Evolutionary conservation across 2,329 filamentous ascomycete species (phyloP).

Genomic region (Coniochaeta sp.): DNA sequence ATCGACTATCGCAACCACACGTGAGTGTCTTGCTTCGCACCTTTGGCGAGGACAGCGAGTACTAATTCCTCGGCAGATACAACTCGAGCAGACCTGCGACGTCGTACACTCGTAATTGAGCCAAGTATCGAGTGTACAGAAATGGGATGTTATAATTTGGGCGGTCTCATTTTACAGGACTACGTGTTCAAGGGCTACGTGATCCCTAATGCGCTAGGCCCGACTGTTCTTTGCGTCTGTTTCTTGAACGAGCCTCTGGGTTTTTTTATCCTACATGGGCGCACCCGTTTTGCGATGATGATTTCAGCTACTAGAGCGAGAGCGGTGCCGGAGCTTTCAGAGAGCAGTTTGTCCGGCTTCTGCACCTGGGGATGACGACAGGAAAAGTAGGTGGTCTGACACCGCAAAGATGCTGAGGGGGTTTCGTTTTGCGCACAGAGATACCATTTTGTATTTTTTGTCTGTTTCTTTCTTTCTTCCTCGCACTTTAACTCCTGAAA

Average conservation of each 20-base stretch:
- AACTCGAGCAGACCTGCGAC: background rate
- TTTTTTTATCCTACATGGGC: no score
- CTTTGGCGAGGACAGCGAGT: background rate
- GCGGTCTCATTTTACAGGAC: background rate
- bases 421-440: background rate
- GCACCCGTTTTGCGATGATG: no score
- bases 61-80: background rate
- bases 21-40: background rate
- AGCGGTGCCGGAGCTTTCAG: no score
- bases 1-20: slow-evolving; percentile 5
- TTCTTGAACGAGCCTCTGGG: no score
- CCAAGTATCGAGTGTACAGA: no score
- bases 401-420: background rate
- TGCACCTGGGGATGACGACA: no score
- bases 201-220: background rate
- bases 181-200: background rate
- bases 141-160: background rate
- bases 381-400: no score
- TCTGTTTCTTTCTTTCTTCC: no score
- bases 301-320: no score
- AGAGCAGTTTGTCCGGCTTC: no score
- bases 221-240: background rate
- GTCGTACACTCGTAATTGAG: background rate
- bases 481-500: no score
- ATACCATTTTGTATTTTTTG: background rate